These are phyloP conservation scores for Fennellomyces sp. DNA, from an alignment of 371 early-diverging fungal species.

Conservation along the genomic window DNA sequence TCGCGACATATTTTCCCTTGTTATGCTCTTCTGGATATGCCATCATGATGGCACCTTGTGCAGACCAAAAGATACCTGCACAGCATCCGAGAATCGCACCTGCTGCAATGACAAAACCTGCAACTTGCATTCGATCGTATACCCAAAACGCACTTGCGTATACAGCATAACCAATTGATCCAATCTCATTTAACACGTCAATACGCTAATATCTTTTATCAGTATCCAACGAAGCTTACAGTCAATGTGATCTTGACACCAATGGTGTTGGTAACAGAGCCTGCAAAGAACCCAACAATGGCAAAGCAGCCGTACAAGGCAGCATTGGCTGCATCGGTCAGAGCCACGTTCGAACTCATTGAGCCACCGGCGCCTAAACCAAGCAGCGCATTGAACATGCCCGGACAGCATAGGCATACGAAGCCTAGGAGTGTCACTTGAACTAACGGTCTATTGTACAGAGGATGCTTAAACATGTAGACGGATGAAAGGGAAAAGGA, in stretches of 20 bases:
- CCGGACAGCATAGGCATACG: slow-evolving; percentile 79
- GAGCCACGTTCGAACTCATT: slow-evolving; percentile 53
- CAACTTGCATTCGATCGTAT: slow-evolving; percentile 44
- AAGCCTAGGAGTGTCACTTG: slow-evolving; percentile 74
- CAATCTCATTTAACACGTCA: slow-evolving; percentile 21
- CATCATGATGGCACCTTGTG: slow-evolving; percentile 75
- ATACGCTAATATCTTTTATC: neutral
- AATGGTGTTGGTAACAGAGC: slow-evolving; percentile 60
- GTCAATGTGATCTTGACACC: slow-evolving; percentile 56
- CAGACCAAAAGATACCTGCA: slow-evolving; percentile 66
- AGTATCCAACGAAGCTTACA: slow-evolving; percentile 10
- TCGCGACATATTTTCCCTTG: slow-evolving; percentile 77
- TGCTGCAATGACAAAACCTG: slow-evolving; percentile 55
- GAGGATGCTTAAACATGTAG: neutral
- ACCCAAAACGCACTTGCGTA: slow-evolving; percentile 60
- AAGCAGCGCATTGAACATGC: slow-evolving; percentile 65
- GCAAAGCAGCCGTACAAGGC: slow-evolving; percentile 74
- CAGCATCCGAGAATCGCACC: slow-evolving; percentile 69
- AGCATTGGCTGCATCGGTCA: slow-evolving; percentile 69
- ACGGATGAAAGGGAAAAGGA: neutral
- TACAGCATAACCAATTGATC: slow-evolving; percentile 57
- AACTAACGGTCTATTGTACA: slow-evolving; percentile 34
- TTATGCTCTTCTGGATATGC: slow-evolving; percentile 67
- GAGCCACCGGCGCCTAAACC: slow-evolving; percentile 62
- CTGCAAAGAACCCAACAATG: slow-evolving; percentile 68